Evolutionary conservation across 495 filamentous ascomycete genomes (phyloP).

Genomic region (Viridothelium virens): DNA sequence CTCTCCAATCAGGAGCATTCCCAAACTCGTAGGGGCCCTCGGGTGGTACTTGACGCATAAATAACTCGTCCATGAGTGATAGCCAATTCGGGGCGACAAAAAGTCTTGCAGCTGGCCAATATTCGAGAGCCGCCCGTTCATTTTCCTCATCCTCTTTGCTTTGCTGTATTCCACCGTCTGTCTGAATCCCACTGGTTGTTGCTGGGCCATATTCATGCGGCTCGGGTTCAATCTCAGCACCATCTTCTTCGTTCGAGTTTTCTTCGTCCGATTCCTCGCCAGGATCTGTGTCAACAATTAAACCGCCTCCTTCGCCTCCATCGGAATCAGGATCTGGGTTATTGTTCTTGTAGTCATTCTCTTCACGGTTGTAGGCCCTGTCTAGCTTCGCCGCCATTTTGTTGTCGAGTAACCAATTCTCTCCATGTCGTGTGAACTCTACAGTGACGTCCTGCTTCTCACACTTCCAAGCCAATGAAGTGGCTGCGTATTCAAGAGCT

Average conservation of each 20-base stretch:
- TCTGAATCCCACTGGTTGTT: not conserved
- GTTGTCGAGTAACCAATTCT: conserved; percentile 49
- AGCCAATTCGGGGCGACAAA: conserved; percentile 57
- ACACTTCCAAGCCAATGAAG: conserved; percentile 51
- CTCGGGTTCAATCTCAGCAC: not conserved
- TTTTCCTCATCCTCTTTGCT: not conserved
- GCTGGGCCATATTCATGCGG: not conserved
- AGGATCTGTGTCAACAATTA: not conserved
- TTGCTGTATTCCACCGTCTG: not conserved
- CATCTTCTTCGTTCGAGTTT: not conserved
- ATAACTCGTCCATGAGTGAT: conserved; percentile 54
- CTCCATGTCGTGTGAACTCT: conserved; percentile 49
- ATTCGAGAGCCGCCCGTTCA: conserved; percentile 17
- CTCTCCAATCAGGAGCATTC: not conserved
- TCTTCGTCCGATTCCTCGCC: not conserved
- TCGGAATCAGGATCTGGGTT: conserved; percentile 20
- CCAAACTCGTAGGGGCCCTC: conserved; percentile 31
- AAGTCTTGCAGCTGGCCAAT: conserved; percentile 47
- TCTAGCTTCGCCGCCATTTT: conserved; percentile 39
- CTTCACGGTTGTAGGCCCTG: conserved; percentile 16
- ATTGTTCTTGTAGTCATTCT: conserved; percentile 30
- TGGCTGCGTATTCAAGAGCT: conserved; percentile 61
- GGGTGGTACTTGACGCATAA: conserved; percentile 63
- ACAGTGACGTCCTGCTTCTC: conserved; percentile 46
- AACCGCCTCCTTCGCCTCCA: not conserved